Evolutionary conservation across 495 filamentous ascomycete genomes (phyloP), one percentile per base, ranked within the genome.

Genomic region (Penicillium antarcticum): DNA sequence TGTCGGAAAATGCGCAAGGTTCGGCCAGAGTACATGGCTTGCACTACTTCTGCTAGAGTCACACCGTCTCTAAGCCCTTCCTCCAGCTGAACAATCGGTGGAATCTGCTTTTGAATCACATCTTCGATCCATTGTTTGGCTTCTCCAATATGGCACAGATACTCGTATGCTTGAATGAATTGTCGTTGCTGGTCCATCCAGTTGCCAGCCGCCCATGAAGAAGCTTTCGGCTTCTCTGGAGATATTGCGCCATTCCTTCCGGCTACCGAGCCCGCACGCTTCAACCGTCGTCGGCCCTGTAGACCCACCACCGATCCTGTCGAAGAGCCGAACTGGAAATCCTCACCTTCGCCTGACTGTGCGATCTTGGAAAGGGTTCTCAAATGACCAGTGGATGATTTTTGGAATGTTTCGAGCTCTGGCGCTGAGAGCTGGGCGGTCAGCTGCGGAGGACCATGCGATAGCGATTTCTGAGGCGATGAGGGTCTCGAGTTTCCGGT

Each of bases 121-220:
- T 92, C 91, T 68, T 97, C 94, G 38, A 99, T 95, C 95, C 95
- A 99, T 67, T 97, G 91, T 66, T 97, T 97, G 40, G 95, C 95
- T 77, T 99, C 95, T 58, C 95, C 95, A 61, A 99, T 97, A 62
- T 99, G 95, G 62, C 95, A 99, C 35, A 99, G 83, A 63, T 99
- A 99, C 67, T 99, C 95, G 63, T 99, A 99, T 9, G 95, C 95
- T 68, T 96, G 91, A 31, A 97, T 74, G 63, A 96, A 97, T 63
- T 97, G 91, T 42, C 95, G 81, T 65, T 97, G 90, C 65, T 94
- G 91, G 66, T 99, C 95, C 92, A 99, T 97, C 95, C 94, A 97
- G 60, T 90, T 96, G 37, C 89, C 83, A 14, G 86, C 89, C 47
- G 85, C 86, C 87, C 90, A 97, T 45, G 85, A 74, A 72, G 84